A percentile compares a stretch with the other conserved stretches of the same genome.
Evolutionary conservation across 768 basidiomycete genomes (phyloP).

Genomic region (Termitomyces sp.): DNA sequence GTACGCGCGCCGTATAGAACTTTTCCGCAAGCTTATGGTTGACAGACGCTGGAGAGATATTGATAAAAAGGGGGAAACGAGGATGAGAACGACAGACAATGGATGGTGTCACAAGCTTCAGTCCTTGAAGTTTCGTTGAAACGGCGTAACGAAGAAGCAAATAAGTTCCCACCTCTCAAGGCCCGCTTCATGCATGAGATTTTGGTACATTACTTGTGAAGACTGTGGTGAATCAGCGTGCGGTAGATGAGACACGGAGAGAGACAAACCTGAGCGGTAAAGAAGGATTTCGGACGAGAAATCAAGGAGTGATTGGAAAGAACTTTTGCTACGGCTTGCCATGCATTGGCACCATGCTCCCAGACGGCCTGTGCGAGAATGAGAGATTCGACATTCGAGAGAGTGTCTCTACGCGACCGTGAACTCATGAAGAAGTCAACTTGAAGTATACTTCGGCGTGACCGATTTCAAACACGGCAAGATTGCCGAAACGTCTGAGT

Average conservation of each 20-base stretch:
- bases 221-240: slow-evolving; percentile 35
- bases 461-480: not conserved
- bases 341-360: slow-evolving; percentile 67
- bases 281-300: slow-evolving; percentile 55
- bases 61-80: slow-evolving; percentile 4
- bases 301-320: slow-evolving; percentile 70
- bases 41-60: slow-evolving; percentile 40
- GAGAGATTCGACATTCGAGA: slow-evolving; percentile 58
- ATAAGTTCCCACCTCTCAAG: slow-evolving; percentile 49
- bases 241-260: slow-evolving; percentile 5
- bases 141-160: not conserved
- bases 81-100: slow-evolving; percentile 31
- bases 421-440: slow-evolving; percentile 21
- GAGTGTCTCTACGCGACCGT: slow-evolving; percentile 21
- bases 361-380: slow-evolving; percentile 84
- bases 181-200: slow-evolving; percentile 63
- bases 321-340: slow-evolving; percentile 61
- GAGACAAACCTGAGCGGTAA: slow-evolving; percentile 56
- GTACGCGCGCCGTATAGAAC: slow-evolving; percentile 62
- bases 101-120: slow-evolving; percentile 46
- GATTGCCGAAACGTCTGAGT: not conserved
- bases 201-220: slow-evolving; percentile 61
- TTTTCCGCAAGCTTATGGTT: slow-evolving; percentile 72
- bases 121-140: slow-evolving; percentile 25
- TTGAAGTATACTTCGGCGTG: no score